Evolutionary conservation across 768 basidiomycete species (phyloP).

Genomic region (Rhodotorula diobovata): DNA sequence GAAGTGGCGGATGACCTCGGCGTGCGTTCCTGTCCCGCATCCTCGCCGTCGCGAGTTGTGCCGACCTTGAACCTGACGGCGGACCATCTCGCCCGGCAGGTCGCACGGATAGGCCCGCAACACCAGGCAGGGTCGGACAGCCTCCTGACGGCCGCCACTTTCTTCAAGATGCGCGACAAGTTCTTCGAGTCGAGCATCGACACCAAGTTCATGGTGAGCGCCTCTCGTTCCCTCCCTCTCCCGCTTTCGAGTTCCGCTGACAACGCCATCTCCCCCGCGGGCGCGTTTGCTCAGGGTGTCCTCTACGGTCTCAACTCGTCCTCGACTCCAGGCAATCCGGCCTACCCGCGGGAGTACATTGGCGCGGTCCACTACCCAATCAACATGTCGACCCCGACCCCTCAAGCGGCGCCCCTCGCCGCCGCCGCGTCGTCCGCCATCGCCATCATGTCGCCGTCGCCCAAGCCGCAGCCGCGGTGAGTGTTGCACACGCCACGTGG

Average conservation of each 20-base stretch:
- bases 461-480: conserved; percentile 11
- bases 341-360: conserved; percentile 31
- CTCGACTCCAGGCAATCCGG: conserved; percentile 1
- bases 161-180: conserved; percentile 89
- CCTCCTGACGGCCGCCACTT: conserved; percentile 83
- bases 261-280: neutral
- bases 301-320: conserved; percentile 38
- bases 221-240: neutral
- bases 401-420: conserved; percentile 17
- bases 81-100: conserved; percentile 51
- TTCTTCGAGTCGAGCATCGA: conserved; percentile 90
- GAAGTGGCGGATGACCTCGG: conserved; percentile 94
- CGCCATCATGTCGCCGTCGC: conserved; percentile 30
- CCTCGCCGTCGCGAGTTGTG: too few species aligned
- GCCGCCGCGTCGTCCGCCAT: conserved; percentile 31
- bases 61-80: neutral
- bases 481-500: neutral
- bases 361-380: conserved; percentile 37
- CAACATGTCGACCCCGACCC: conserved; percentile 13
- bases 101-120: conserved; percentile 78
- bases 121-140: conserved; percentile 98
- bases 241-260: neutral
- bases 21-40: conserved; percentile 56
- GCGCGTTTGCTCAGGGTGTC: conserved; percentile 29
- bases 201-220: conserved; percentile 50